These are phyloP conservation scores for Sphaerobolus stellatus DNA, from an alignment of 1,284 basidiomycete genomes.

Conservation along the genomic window DNA sequence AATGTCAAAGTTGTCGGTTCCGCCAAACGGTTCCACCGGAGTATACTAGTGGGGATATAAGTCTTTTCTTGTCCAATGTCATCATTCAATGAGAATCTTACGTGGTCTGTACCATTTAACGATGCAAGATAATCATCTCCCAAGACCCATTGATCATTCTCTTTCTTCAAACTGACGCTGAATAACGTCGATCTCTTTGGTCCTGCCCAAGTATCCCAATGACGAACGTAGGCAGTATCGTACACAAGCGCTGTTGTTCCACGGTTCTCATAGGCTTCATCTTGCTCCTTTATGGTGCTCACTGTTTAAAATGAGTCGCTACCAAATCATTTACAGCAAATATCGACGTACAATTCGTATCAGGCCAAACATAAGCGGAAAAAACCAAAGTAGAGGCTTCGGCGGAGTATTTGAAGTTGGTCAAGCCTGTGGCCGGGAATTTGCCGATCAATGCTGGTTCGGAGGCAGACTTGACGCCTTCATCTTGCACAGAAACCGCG, in stretches of 20 bases:
- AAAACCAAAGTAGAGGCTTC: conserved; percentile 60
- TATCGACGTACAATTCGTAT: conserved; percentile 56
- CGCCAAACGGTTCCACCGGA: conserved; percentile 83
- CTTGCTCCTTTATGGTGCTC: conserved; percentile 60
- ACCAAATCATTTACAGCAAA: background rate
- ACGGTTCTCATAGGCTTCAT: conserved; percentile 68
- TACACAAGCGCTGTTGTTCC: conserved; percentile 78
- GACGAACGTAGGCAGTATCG: conserved; percentile 73
- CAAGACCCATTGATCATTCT: conserved; percentile 53
- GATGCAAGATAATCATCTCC: conserved; percentile 56
- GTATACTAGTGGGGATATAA: conserved; percentile 43
- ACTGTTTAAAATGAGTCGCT: conserved; percentile 29
- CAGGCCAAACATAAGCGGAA: conserved; percentile 73
- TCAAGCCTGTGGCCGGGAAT: conserved; percentile 60
- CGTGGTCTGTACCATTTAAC: conserved; percentile 65
- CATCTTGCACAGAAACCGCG: conserved; percentile 50
- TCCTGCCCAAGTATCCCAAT: conserved; percentile 88
- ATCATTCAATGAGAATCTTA: conserved; percentile 43
- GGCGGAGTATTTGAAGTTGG: conserved; percentile 68
- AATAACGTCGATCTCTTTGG: conserved; percentile 73
- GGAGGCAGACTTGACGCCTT: conserved; percentile 26
- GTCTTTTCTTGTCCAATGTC: no score
- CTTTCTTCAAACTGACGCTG: conserved; percentile 53
- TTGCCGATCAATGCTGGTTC: conserved; percentile 49
- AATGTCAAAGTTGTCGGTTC: conserved; percentile 74